phyloP scores from a whole-genome alignment of 2,329 filamentous ascomycete genomes.

The Coleophoma cylindrospora region DNA sequence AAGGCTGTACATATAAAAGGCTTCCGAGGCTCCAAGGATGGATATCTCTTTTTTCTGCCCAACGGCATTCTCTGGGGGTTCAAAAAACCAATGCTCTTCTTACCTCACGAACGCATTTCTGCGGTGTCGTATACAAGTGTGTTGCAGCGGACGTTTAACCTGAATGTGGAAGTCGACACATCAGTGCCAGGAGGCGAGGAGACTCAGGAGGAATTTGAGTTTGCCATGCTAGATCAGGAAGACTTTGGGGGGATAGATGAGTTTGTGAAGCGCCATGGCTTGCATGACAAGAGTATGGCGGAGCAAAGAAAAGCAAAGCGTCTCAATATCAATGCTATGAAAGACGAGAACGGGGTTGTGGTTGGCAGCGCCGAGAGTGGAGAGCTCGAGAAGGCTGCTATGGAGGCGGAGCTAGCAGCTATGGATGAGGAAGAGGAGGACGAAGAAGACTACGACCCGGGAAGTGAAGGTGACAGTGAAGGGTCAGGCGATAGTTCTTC shows the following conservation, averaged over 20 bases:
- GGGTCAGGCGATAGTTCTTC: constrained; percentile 42
- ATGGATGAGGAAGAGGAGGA: constrained; percentile 57
- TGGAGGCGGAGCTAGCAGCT: constrained; percentile 35
- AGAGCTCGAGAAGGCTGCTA: constrained; percentile 24
- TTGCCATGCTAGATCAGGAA: constrained; percentile 65
- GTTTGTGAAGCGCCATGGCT: constrained; percentile 55
- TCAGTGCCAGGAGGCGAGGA: constrained; percentile 37
- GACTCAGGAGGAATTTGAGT: constrained; percentile 57
- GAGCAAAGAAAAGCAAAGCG: constrained; percentile 62
- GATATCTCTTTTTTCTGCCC: constrained; percentile 62
- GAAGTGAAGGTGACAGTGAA: constrained; percentile 47
- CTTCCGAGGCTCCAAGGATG: constrained; percentile 64
- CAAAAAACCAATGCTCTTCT: constrained; percentile 63
- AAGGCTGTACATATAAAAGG: constrained; percentile 61
- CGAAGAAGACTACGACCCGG: constrained; percentile 62
- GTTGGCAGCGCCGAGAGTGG: constrained; percentile 33
- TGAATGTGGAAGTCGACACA: constrained; percentile 51
- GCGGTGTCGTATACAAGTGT: constrained; percentile 65
- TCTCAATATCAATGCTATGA: constrained; percentile 47
- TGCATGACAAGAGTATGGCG: constrained; percentile 65
- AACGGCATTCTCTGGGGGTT: constrained; percentile 66
- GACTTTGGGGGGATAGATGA: constrained; percentile 60
- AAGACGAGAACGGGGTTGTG: constrained; percentile 33
- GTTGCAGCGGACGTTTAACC: constrained; percentile 64
- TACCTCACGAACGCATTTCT: constrained; percentile 54